These are phyloP conservation scores for Exophiala dermatitidis DNA, from an alignment of 2,329 filamentous ascomycete genomes.

Conservation along the genomic window DNA sequence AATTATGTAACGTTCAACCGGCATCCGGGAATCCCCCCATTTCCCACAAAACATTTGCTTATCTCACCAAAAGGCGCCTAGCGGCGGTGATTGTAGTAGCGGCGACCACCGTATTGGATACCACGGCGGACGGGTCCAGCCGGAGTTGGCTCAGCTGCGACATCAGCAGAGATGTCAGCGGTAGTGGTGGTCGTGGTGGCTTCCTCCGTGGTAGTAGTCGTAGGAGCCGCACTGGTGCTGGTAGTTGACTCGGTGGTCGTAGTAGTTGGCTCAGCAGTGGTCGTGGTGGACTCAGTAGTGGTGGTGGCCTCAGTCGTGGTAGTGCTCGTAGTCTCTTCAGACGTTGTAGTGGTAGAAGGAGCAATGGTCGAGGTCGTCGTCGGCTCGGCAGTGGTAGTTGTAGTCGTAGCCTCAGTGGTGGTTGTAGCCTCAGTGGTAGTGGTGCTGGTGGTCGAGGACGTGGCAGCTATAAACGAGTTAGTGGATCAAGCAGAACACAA, in stretches of 20 bases:
- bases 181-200: slow-evolving; percentile 2
- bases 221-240: not conserved
- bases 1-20: too few relatives aligned
- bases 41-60: too few relatives aligned
- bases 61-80: slow-evolving; percentile 1
- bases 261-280: not conserved
- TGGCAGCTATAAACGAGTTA: not conserved
- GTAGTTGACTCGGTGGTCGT: not conserved
- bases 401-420: not conserved
- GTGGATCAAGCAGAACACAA: not conserved
- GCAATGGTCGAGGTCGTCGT: not conserved
- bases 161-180: slow-evolving; percentile 6
- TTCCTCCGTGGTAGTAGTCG: not conserved
- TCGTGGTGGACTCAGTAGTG: not conserved
- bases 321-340: not conserved
- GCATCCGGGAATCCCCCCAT: too few relatives aligned
- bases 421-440: not conserved
- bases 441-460: not conserved
- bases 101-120: slow-evolving; percentile 6
- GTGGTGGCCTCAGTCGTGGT: not conserved
- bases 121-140: slow-evolving; percentile 8
- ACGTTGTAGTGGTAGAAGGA: not conserved
- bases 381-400: slow-evolving; percentile 3
- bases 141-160: slow-evolving; percentile 1
- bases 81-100: slow-evolving; percentile 7